Evolutionary conservation across 148 eudicot genomes (phyloP).

Genomic region (Nepenthes mirabilis): DNA sequence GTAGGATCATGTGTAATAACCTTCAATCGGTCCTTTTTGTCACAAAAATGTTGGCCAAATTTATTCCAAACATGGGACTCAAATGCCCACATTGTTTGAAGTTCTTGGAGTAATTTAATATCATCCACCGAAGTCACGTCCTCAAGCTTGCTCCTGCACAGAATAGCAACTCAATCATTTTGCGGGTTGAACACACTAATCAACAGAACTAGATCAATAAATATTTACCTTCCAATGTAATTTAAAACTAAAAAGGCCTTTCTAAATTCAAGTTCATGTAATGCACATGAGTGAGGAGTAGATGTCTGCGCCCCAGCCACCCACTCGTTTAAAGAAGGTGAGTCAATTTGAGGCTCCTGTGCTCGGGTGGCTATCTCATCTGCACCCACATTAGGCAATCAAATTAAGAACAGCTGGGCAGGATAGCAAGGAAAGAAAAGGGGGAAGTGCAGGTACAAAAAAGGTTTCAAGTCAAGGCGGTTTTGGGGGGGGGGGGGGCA

Average conservation of each 20-base stretch:
- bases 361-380: conserved; percentile 3
- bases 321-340: conserved; percentile 6
- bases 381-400: neutral
- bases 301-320: neutral
- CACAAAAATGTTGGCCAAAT: conserved; percentile 26
- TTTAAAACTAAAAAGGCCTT: conserved; percentile 47
- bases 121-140: conserved; percentile 18
- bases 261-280: conserved; percentile 43
- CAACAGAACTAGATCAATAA: conserved; percentile 5
- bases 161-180: conserved; percentile 4
- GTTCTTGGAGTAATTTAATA: conserved; percentile 16
- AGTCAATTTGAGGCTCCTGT: conserved; percentile 4
- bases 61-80: conserved; percentile 45
- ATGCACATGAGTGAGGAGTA: conserved; percentile 14
- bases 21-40: conserved; percentile 30
- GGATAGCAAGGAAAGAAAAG: too few species aligned
- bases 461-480: too few species aligned
- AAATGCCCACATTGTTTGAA: conserved; percentile 29
- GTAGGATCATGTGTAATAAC: conserved; percentile 13
- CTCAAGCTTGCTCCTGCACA: conserved; percentile 42
- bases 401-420: neutral
- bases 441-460: too few species aligned
- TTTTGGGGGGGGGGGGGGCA: too few species aligned
- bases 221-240: conserved; percentile 47
- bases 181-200: neutral